Conservation (phyloP, 441 rosid genomes). For the Isatis lusitanica region DNA sequence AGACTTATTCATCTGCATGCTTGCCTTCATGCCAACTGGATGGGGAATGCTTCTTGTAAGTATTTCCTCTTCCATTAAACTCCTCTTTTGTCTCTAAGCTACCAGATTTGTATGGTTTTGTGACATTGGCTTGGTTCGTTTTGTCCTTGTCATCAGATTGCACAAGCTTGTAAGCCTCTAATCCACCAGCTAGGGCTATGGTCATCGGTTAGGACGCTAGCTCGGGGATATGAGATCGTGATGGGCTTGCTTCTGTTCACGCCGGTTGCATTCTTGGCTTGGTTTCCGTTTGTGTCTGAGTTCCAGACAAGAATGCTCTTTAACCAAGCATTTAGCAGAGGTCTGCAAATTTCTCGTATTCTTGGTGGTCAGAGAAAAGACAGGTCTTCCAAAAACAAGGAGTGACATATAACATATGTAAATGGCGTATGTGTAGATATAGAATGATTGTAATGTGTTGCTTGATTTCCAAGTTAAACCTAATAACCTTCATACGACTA, state of each 20-base stretch:
- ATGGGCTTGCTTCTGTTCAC: conserved; percentile 87
- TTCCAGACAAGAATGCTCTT: conserved; percentile 93
- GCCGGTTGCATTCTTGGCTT: conserved; percentile 86
- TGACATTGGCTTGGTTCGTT: neutral
- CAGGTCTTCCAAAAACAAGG: conserved; percentile 54
- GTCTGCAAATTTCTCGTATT: conserved; percentile 85
- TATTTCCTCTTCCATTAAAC: neutral
- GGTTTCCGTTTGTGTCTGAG: conserved; percentile 94
- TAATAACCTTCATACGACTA: neutral
- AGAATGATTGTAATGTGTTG: neutral
- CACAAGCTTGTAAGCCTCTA: conserved; percentile 78
- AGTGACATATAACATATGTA: conserved; percentile 32
- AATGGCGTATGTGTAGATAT: conserved; percentile 11
- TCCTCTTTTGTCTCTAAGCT: neutral
- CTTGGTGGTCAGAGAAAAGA: conserved; percentile 79
- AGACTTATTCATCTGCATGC: conserved; percentile 61
- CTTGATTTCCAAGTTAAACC: conserved; percentile 6
- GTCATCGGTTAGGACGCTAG: conserved; percentile 70
- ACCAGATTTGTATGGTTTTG: neutral
- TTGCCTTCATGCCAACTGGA: conserved; percentile 84
- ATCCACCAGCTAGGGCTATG: conserved; percentile 59
- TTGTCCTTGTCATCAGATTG: conserved; percentile 44
- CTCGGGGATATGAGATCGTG: conserved; percentile 69
- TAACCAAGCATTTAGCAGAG: conserved; percentile 98
- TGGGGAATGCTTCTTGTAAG: conserved; percentile 80